phyloP scores from a whole-genome alignment of 179 eudicot species.

The Gypsophila paniculata region DNA sequence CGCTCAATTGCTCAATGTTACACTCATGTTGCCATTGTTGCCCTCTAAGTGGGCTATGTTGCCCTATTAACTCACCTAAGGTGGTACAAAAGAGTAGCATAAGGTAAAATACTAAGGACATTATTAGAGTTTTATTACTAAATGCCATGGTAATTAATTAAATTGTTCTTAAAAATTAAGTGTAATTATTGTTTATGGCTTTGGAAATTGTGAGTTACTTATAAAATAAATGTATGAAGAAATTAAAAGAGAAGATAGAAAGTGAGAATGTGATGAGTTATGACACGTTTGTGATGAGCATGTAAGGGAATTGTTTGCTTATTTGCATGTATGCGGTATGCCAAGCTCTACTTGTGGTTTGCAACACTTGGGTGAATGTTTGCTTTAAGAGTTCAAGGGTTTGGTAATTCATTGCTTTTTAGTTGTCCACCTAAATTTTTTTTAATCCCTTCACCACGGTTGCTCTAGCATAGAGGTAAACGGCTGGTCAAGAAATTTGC shows the following conservation, averaged over 20 bases:
- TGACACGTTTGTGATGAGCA: slow-evolving; percentile 33
- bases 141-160: slow-evolving; percentile 3
- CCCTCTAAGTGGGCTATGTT: slow-evolving; percentile 14
- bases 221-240: background rate
- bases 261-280: background rate
- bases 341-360: slow-evolving; percentile 17
- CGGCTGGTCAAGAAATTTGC: no score
- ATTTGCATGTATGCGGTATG: slow-evolving; percentile 28
- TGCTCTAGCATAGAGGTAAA: no score
- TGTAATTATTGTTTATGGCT: background rate
- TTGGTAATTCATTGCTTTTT: background rate
- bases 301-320: slow-evolving; percentile 5
- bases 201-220: background rate
- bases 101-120: slow-evolving; percentile 12
- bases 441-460: no score
- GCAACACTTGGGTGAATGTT: slow-evolving; percentile 16
- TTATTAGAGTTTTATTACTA: slow-evolving; percentile 1
- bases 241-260: background rate
- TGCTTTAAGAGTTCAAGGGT: background rate
- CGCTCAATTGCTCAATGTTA: slow-evolving; percentile 28
- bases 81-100: background rate
- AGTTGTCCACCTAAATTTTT: background rate
- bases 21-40: slow-evolving; percentile 30
- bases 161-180: background rate
- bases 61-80: slow-evolving; percentile 12